These are phyloP conservation scores for Crithidia fasciculata DNA, from an alignment of 208 protist species.

Conservation along the genomic window DNA sequence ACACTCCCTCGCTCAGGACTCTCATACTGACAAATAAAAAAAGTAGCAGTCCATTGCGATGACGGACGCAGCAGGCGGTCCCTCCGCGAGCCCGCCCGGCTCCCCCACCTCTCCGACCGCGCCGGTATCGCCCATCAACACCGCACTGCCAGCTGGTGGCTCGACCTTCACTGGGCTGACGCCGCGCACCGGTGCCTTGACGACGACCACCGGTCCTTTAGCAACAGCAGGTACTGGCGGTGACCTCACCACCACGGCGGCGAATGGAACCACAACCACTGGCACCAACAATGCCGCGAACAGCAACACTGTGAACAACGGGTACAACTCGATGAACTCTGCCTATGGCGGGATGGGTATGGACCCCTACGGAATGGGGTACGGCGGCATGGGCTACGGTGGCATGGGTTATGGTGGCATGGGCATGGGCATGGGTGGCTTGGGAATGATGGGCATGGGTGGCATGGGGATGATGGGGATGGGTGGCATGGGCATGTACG, in stretches of 20 bases:
- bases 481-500: slow-evolving; percentile 68
- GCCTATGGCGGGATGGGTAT: slow-evolving; percentile 21
- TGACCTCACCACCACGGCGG: not conserved
- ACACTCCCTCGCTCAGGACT: too few species aligned
- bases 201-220: not conserved
- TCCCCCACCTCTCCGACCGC: slow-evolving; percentile 27
- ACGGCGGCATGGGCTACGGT: slow-evolving; percentile 34
- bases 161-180: not conserved
- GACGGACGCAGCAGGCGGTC: slow-evolving; percentile 5
- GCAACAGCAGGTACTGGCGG: not conserved
- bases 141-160: not conserved
- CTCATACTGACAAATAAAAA: too few species aligned
- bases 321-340: slow-evolving; percentile 18
- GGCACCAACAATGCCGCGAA: not conserved
- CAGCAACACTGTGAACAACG: slow-evolving; percentile 5
- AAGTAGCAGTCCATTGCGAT: not conserved
- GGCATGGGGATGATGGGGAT: slow-evolving; percentile 61
- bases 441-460: slow-evolving; percentile 65
- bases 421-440: slow-evolving; percentile 49
- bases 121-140: slow-evolving; percentile 12
- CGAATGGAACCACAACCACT: slow-evolving; percentile 9
- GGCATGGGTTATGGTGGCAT: slow-evolving; percentile 34
- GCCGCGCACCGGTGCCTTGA: slow-evolving; percentile 24
- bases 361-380: slow-evolving; percentile 33
- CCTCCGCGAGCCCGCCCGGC: slow-evolving; percentile 21